Evolutionary conservation across 257 asterid genomes (phyloP).

Genomic region (Fraxinus excelsior): DNA sequence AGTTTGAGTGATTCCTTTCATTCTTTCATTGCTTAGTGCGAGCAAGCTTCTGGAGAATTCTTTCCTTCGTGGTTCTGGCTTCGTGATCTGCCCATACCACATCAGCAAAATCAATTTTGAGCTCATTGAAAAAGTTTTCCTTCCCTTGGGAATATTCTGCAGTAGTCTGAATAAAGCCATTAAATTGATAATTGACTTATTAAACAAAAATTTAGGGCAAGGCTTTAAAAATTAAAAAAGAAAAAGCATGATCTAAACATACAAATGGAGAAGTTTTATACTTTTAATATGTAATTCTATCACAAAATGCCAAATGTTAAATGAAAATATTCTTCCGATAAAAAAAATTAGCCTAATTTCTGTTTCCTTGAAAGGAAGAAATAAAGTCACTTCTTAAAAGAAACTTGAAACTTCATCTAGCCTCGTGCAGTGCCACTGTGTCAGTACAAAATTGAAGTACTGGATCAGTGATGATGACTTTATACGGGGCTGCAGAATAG

Average conservation of each 20-base stretch:
- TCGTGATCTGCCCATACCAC: too few relatives aligned
- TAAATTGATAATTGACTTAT: slow-evolving; percentile 6
- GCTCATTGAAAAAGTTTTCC: slow-evolving; percentile 89
- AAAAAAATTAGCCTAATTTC: not conserved
- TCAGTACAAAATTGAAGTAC: too few relatives aligned
- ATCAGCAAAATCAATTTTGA: slow-evolving; percentile 83
- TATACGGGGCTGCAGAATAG: too few relatives aligned
- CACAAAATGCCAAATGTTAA: not conserved
- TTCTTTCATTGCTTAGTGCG: too few relatives aligned
- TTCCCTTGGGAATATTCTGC: slow-evolving; percentile 81
- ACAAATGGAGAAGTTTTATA: not conserved
- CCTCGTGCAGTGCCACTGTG: too few relatives aligned
- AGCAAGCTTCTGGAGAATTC: too few relatives aligned
- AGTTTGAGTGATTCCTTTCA: too few relatives aligned
- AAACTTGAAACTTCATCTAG: not conserved
- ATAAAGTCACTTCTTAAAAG: too few relatives aligned
- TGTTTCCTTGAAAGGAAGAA: not conserved
- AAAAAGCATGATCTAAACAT: not conserved
- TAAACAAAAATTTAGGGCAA: not conserved
- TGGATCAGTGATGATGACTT: too few relatives aligned
- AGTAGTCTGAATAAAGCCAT: slow-evolving; percentile 58
- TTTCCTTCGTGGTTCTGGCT: too few relatives aligned
- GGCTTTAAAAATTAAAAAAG: too few relatives aligned
- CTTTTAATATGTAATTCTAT: not conserved
- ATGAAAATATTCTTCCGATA: not conserved